phyloP scores from a whole-genome alignment of 2,329 filamentous ascomycete genomes.

The Exophiala viscosa region DNA sequence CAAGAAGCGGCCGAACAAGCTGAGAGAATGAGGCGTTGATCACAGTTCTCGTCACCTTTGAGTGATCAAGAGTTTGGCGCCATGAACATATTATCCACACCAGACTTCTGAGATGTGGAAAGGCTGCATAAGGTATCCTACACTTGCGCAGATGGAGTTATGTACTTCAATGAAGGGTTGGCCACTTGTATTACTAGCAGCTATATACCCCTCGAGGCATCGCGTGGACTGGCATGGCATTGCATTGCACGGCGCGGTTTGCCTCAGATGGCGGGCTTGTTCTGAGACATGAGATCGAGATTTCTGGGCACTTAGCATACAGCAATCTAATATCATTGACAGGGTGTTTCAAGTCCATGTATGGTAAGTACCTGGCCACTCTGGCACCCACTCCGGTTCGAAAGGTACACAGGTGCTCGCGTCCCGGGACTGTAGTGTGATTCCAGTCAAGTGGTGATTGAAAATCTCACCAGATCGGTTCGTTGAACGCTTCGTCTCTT shows the following conservation, averaged over 20 bases:
- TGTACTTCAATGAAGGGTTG: conserved; percentile 8
- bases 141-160: no score
- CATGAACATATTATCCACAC: no score
- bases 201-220: conserved; percentile 16
- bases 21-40: conserved; percentile 7
- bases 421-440: no score
- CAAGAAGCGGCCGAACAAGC: conserved; percentile 18
- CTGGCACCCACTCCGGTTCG: no score
- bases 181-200: conserved; percentile 19
- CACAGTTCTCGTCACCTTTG: background rate
- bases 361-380: no score
- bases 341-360: no score
- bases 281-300: background rate
- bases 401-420: no score
- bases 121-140: no score
- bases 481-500: no score
- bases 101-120: background rate
- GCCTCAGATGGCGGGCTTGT: background rate
- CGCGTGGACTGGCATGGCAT: conserved; percentile 10
- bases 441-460: no score
- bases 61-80: no score
- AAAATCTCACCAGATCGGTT: no score
- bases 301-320: background rate
- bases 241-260: background rate
- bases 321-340: background rate